Conservation (phyloP, 495 filamentous ascomycete genomes). For the Penicillium robsamsonii region DNA sequence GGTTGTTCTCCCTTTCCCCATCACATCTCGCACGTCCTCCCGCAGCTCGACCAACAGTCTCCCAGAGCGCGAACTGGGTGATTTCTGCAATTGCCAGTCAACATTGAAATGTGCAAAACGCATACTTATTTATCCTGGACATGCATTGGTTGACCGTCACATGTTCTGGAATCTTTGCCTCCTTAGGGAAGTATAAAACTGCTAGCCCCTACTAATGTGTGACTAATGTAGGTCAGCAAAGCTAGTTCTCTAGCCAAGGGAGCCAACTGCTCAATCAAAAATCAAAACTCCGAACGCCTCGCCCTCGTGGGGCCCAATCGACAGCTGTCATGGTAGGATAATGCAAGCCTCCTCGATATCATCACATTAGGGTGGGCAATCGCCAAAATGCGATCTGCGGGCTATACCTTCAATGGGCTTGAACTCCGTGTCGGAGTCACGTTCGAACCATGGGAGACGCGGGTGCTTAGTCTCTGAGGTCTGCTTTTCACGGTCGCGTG, state of each 20-base stretch:
- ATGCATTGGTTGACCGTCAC: constrained; percentile 3
- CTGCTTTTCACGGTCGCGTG: constrained; percentile 7
- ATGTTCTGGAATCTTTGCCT: constrained; percentile 2
- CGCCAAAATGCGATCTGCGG: constrained; percentile 21
- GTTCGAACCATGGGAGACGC: constrained; percentile 15
- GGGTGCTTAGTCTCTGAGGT: constrained; percentile 8
- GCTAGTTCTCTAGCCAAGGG: not conserved
- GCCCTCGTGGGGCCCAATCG: constrained; percentile 14
- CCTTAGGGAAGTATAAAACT: not conserved
- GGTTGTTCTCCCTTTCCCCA: constrained; percentile 1
- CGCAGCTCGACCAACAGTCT: constrained; percentile 13
- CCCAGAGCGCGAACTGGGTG: constrained; percentile 14
- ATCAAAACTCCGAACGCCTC: constrained; percentile 1
- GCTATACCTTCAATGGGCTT: constrained; percentile 20
- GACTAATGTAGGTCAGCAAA: constrained; percentile 10
- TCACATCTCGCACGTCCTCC: constrained; percentile 11
- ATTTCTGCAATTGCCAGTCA: constrained; percentile 25
- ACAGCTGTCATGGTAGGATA: constrained; percentile 4
- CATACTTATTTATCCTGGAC: constrained; percentile 4
- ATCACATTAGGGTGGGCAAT: constrained; percentile 21
- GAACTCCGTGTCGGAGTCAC: constrained; percentile 14
- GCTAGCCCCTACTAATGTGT: constrained; percentile 3
- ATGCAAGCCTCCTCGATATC: constrained; percentile 30
- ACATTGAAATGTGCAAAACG: constrained; percentile 6
- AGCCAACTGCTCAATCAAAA: not conserved